Percentiles rank a stretch among this genome's conserved stretches.
phyloP scores from a whole-genome alignment of 2,329 filamentous ascomycete genomes.

The Scedosporium apiospermum region DNA sequence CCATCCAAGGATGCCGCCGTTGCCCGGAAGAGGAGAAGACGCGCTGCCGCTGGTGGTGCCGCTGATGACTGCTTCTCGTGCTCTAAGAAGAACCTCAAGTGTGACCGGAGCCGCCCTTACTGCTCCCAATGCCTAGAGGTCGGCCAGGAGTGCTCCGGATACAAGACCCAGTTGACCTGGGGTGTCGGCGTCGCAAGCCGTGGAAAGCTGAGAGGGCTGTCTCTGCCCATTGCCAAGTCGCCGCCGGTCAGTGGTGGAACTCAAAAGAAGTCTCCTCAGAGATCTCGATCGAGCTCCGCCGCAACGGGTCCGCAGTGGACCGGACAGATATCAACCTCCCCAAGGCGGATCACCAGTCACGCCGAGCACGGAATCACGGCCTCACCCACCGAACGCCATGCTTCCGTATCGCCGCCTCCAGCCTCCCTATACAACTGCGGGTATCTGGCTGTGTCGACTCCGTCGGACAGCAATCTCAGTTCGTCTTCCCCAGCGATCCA shows the following conservation, averaged over 20 bases:
- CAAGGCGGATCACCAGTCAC: not conserved
- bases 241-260: constrained; percentile 39
- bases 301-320: constrained; percentile 13
- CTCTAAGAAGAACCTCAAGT: constrained; percentile 71
- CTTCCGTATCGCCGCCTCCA: constrained; percentile 33
- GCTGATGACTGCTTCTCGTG: constrained; percentile 94
- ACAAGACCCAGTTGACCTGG: constrained; percentile 96
- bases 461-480: not conserved
- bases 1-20: constrained; percentile 39
- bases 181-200: constrained; percentile 90
- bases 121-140: constrained; percentile 90
- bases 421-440: constrained; percentile 20
- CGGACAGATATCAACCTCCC: not conserved
- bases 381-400: constrained; percentile 20
- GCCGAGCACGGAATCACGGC: not conserved
- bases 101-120: constrained; percentile 86
- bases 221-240: constrained; percentile 58
- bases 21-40: constrained; percentile 67
- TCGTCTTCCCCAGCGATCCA: constrained; percentile 21
- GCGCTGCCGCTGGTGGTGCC: constrained; percentile 79
- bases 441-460: not conserved
- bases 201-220: constrained; percentile 85
- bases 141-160: constrained; percentile 87
- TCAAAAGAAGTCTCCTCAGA: constrained; percentile 35
- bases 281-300: constrained; percentile 36